These are phyloP conservation scores for Diaporthe aspalathi DNA, from an alignment of 2,329 filamentous ascomycete genomes.

Conservation along the genomic window DNA sequence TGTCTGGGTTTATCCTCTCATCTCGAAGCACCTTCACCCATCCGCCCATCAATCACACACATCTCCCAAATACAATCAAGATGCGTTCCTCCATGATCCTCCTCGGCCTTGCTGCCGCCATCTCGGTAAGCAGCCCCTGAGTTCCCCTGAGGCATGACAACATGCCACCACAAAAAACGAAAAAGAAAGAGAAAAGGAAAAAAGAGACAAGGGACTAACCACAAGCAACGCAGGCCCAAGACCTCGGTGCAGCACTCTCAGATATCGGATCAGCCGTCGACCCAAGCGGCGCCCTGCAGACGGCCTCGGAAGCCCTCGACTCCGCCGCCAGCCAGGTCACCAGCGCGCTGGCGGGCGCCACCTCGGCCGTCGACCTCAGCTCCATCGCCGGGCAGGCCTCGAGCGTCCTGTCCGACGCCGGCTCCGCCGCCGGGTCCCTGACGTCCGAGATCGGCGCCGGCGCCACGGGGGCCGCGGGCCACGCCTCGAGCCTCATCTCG, in stretches of 20 bases:
- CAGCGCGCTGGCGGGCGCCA: slow-evolving; percentile 44
- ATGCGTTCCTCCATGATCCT: slow-evolving; percentile 50
- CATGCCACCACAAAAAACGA: neutral
- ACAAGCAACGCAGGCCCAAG: slow-evolving; percentile 39
- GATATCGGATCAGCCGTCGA: slow-evolving; percentile 4
- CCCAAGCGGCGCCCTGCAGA: slow-evolving; percentile 35
- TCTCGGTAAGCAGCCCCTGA: slow-evolving; percentile 45
- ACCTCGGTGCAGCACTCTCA: slow-evolving; percentile 31
- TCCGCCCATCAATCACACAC: slow-evolving; percentile 10
- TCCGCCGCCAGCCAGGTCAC: slow-evolving; percentile 36
- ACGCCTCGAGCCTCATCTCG: slow-evolving; percentile 8
- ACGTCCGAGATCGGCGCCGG: slow-evolving; percentile 41
- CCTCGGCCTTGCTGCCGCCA: slow-evolving; percentile 48
- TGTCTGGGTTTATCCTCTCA: slow-evolving; percentile 16
- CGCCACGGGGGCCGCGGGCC: slow-evolving; percentile 39
- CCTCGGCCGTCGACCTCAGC: slow-evolving; percentile 26
- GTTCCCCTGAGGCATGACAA: neutral
- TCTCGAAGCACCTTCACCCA: neutral
- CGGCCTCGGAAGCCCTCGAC: slow-evolving; percentile 36
- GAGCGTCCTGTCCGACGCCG: slow-evolving; percentile 27
- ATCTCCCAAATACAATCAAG: slow-evolving; percentile 22
- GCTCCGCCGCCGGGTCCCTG: slow-evolving; percentile 35
- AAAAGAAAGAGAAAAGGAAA: neutral
- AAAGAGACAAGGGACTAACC: neutral
- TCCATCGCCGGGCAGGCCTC: neutral